Evolutionary conservation across 176 grass and related monocot genomes (phyloP).

Genomic region (Canna indica): DNA sequence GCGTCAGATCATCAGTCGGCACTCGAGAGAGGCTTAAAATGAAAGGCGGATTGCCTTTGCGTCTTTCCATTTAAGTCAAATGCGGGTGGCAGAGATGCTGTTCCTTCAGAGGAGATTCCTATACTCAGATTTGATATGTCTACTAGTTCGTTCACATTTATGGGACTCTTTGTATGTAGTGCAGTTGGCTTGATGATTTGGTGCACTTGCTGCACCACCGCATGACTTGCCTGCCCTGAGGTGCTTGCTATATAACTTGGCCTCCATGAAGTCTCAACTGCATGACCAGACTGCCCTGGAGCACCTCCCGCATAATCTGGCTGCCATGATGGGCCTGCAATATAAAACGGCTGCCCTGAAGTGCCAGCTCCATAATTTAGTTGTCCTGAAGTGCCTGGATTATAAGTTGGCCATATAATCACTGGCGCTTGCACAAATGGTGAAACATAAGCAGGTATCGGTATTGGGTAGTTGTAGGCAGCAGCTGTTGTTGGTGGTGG

Average conservation of each 20-base stretch:
- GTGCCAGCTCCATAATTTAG: too few relatives aligned
- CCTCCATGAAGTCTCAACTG: too few relatives aligned
- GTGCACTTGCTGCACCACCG: conserved; percentile 44
- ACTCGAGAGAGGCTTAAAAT: conserved; percentile 72
- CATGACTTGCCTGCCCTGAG: too few relatives aligned
- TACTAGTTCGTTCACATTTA: conserved; percentile 80
- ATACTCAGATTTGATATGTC: conserved; percentile 83
- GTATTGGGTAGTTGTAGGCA: conserved; percentile 50
- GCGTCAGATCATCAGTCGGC: too few relatives aligned
- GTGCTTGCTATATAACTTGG: conserved; percentile 19
- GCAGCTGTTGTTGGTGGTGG: conserved; percentile 29
- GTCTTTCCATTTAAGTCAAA: conserved; percentile 51
- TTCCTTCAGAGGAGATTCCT: conserved; percentile 29
- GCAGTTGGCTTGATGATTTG: conserved; percentile 86
- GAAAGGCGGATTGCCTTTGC: conserved; percentile 88
- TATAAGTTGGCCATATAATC: conserved; percentile 51
- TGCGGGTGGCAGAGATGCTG: conserved; percentile 26
- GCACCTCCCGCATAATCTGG: too few relatives aligned
- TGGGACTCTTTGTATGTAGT: conserved; percentile 60
- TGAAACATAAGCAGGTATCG: conserved; percentile 67
- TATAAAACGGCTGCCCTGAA: too few relatives aligned
- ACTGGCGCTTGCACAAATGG: conserved; percentile 64
- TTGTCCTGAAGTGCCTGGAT: not conserved
- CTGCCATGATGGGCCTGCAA: too few relatives aligned
- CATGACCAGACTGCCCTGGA: too few relatives aligned